Conservation (phyloP, 139 green algal genomes). For the Chlamydomonas asymmetrica region DNA sequence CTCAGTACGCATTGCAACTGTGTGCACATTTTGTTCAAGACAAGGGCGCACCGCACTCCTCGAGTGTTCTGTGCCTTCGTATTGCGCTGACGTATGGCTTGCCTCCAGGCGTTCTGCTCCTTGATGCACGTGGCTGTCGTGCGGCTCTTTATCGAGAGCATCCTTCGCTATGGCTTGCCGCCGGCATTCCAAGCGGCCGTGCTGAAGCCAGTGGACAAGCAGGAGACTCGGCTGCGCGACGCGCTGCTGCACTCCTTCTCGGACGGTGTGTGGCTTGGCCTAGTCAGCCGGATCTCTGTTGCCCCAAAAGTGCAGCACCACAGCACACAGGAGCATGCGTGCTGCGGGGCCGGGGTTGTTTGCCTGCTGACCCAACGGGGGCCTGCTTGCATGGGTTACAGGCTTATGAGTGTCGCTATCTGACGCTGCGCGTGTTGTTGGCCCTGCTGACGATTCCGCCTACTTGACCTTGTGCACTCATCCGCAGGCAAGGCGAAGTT, state of each 20-base stretch:
- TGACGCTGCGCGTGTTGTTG: background rate
- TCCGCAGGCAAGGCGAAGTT: conserved; percentile 26
- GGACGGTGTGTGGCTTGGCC: conserved; percentile 36
- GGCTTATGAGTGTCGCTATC: too few species aligned
- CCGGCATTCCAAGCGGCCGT: conserved; percentile 77
- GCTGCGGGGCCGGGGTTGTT: too few species aligned
- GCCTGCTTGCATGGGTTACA: too few species aligned
- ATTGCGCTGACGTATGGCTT: background rate
- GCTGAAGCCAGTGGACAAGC: conserved; percentile 74
- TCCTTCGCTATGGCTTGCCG: conserved; percentile 96
- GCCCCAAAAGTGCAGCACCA: background rate
- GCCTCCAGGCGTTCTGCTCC: conserved; percentile 73
- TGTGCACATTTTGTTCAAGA: background rate
- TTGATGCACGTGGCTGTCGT: conserved; percentile 93
- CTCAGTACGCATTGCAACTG: background rate
- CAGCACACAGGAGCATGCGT: too few species aligned
- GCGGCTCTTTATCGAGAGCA: conserved; percentile 95
- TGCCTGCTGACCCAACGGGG: too few species aligned
- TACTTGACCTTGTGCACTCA: background rate
- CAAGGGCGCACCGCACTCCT: background rate
- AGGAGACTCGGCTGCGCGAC: conserved; percentile 61
- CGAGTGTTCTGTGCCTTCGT: background rate
- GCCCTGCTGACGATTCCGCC: too few species aligned
- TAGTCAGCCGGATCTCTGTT: too few species aligned
- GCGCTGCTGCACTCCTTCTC: conserved; percentile 61